phyloP scores from a whole-genome alignment of 116 monocot genomes.

The Papilionanthe hybrid region DNA sequence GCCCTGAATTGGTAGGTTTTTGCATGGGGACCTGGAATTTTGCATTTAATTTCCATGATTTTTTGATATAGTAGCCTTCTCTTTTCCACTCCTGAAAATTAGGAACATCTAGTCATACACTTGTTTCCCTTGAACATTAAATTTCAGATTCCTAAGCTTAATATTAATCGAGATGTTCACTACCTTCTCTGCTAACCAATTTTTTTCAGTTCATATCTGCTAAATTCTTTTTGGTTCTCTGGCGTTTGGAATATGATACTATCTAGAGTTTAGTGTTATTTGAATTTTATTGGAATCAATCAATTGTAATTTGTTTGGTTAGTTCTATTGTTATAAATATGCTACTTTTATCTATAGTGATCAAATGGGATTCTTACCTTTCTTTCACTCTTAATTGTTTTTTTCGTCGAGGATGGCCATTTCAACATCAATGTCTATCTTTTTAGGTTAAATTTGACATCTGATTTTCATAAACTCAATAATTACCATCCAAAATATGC shows the following conservation, averaged over 20 bases:
- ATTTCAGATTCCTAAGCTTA: background rate
- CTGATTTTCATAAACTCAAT: background rate
- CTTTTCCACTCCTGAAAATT: background rate
- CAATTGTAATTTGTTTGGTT: no score
- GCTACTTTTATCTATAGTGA: background rate
- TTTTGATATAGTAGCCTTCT: background rate
- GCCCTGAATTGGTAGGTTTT: conserved; percentile 61
- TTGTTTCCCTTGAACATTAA: background rate
- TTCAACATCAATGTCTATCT: background rate
- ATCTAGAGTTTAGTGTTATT: background rate
- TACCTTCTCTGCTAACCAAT: background rate
- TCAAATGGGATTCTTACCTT: background rate
- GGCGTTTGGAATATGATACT: no score
- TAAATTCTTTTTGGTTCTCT: background rate
- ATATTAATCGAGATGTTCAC: background rate
- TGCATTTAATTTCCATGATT: background rate
- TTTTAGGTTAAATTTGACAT: background rate
- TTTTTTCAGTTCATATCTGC: background rate
- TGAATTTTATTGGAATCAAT: no score
- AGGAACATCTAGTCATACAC: background rate
- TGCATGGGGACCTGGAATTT: background rate
- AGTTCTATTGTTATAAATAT: background rate
- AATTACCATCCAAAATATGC: background rate
- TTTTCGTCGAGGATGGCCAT: background rate
- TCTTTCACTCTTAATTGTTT: no score